Evolutionary conservation across 176 grass and related monocot species (phyloP), one percentile per base, ranked within the genome.

Genomic region (Raddia guianensis): DNA sequence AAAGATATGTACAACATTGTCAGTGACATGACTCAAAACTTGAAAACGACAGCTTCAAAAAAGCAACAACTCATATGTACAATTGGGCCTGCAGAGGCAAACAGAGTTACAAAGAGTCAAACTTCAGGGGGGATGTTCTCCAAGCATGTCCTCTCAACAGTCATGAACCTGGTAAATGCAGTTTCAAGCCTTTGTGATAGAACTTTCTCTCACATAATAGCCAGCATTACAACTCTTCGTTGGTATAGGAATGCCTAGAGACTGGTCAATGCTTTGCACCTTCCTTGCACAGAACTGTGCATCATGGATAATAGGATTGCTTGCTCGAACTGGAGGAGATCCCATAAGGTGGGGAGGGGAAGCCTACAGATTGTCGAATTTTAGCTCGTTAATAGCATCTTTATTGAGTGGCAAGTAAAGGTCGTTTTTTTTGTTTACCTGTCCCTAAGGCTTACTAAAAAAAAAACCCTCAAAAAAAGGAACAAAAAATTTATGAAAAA

Each of bases 321-420:
- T 85, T 85, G 77, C 78, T 34, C 82, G 84, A 78, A 90, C 80
- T 65, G 91, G 88, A 0, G 88, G 88, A 27, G 91, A 90, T 55
- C 91, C 88, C 68, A 70, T 66, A 19, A 84, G 88, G 79, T 85
- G 88, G 14, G 91, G 91, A 82, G 91, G 91, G 68, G 91, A 93
- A 75, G 88, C 82, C 91, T 93, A 55, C 51, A 86, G 45, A 62
- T 83, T 72, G 65, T 15, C 51, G 59, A 12, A 70, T 20, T 73
- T 50, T 60, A 60, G 53, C 44, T 81, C 58, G 77, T 11, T 51
- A 58, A 49, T 3, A 66, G 4, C 4, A 73, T 54, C 40, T 59
- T 73, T n/a, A 50, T 60, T 62, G 16, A 66, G 5, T 59, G 37
- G 8, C 15, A 82, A 4, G 64, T 69, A 53, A 42, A 45, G 19